These are phyloP conservation scores for Arthroderma sp. DNA, from an alignment of 2,329 filamentous ascomycete species.

Conservation along the genomic window DNA sequence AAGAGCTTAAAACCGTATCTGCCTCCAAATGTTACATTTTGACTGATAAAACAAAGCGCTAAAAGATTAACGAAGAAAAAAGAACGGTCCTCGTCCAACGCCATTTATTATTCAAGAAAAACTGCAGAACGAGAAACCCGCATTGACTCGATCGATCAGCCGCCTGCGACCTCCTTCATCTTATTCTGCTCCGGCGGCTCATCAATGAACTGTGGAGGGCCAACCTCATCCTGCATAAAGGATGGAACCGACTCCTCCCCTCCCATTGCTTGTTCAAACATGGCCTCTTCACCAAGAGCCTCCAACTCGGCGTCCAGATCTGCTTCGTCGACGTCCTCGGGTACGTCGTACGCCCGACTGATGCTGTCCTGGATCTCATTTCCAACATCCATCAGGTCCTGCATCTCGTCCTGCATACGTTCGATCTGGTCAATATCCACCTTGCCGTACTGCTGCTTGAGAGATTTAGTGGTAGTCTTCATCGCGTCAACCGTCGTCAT, in stretches of 20 bases:
- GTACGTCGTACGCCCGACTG: slow-evolving; percentile 79
- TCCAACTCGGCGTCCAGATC: slow-evolving; percentile 95
- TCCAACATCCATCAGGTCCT: slow-evolving; percentile 89
- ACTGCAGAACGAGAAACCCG: not conserved
- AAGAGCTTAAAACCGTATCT: not conserved
- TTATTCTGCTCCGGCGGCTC: slow-evolving; percentile 68
- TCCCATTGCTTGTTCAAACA: slow-evolving; percentile 59
- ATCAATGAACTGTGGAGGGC: slow-evolving; percentile 78
- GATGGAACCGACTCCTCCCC: slow-evolving; percentile 57
- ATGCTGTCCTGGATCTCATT: slow-evolving; percentile 98
- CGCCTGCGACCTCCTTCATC: slow-evolving; percentile 64
- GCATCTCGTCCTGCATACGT: slow-evolving; percentile 97
- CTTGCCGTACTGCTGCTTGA: slow-evolving; percentile 91
- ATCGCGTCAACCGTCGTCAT: slow-evolving; percentile 98
- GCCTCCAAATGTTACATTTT: slow-evolving; percentile 1
- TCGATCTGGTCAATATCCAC: slow-evolving; percentile 97
- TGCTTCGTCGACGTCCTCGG: slow-evolving; percentile 92
- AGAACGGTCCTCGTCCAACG: not conserved
- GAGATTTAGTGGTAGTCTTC: slow-evolving; percentile 88
- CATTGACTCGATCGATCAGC: slow-evolving; percentile 9
- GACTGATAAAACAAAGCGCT: not conserved
- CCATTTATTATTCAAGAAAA: not conserved
- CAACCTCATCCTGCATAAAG: slow-evolving; percentile 79
- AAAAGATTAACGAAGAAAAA: not conserved
- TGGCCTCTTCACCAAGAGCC: slow-evolving; percentile 85